Evolutionary conservation across 768 basidiomycete species (phyloP).

Genomic region (Leccinum olivaceopallidum): DNA sequence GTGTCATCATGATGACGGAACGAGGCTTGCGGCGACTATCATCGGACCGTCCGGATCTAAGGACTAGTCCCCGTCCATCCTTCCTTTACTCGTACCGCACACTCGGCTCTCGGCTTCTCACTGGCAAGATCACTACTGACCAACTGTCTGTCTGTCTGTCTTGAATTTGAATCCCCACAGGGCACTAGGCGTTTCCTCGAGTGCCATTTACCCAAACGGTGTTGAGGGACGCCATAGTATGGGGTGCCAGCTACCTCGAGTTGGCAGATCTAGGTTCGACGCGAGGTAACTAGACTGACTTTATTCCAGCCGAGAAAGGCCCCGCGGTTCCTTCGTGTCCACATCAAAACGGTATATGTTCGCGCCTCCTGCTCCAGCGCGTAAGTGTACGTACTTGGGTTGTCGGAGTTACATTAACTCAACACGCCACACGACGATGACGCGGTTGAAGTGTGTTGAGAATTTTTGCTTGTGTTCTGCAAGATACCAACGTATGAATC

Average conservation of each 20-base stretch:
- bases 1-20: not conserved
- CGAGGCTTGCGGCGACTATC: too few relatives aligned
- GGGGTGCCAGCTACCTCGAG: too few relatives aligned
- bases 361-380: not conserved
- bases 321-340: not conserved
- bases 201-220: not conserved
- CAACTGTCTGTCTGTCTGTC: not conserved
- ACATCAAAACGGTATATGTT: not conserved
- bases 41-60: not conserved
- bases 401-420: not conserved
- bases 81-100: not conserved
- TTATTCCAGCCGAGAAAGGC: not conserved
- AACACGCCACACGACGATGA: not conserved
- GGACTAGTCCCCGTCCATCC: not conserved
- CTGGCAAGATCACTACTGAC: not conserved
- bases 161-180: not conserved
- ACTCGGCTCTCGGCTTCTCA: not conserved
- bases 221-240: not conserved
- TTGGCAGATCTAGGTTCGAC: not conserved
- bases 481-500: not conserved
- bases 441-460: not conserved
- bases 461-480: not conserved
- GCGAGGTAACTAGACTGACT: not conserved
- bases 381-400: not conserved
- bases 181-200: not conserved